Base-by-base conservation (phyloP, 768 basidiomycete species). In the Punctularia strigosozonata region DNA sequence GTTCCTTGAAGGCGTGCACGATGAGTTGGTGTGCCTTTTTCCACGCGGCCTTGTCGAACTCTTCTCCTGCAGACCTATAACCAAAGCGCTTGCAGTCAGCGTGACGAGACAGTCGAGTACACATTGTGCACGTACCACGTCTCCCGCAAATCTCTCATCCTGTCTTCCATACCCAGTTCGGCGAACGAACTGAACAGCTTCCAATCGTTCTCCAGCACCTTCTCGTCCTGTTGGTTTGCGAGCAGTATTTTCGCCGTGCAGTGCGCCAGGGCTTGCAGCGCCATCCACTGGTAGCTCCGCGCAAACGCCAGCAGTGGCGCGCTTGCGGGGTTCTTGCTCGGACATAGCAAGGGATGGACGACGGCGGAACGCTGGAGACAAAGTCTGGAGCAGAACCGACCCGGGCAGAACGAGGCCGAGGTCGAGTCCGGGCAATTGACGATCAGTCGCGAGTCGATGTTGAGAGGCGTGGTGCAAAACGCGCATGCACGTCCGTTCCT, bases 331-430 rank as follows among this genome's bases (percentile, higher is more conserved):
- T 89, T 92, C 43, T 80, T 79, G 3, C 69, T 62, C 4, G 77
- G 67, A 47, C 89, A 92, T 8, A 91, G 63, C 3, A 90, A 59
- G 0, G 80, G 72, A 44, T 90, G 86, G 0, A 66, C 65, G 42
- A 66, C 67, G 2, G 67, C 69, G 0, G 82, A 75, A 25, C 84
- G 76, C 13, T 69, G 56, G 12, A 76, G 67, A 52, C 89, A 92
- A 2, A 87, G 70, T 2, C 85, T 71, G 43, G 77, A 84, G 63
- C 89, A 92, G 61, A 87, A 92, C 31, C 75, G 66, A 7, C 71
- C 69, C 3, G 73, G 65, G 46, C 86, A 88, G 20, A 55, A 52
- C 8, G 58, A 26, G 1, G 59, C 45, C 2, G 64, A 61, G 6
- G 62, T 51, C 7, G 72, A 65, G 4, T 67, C 57, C 4, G 70